Base-by-base conservation (phyloP, 2,329 filamentous ascomycete genomes). In the Pseudocercospora cruenta region DNA sequence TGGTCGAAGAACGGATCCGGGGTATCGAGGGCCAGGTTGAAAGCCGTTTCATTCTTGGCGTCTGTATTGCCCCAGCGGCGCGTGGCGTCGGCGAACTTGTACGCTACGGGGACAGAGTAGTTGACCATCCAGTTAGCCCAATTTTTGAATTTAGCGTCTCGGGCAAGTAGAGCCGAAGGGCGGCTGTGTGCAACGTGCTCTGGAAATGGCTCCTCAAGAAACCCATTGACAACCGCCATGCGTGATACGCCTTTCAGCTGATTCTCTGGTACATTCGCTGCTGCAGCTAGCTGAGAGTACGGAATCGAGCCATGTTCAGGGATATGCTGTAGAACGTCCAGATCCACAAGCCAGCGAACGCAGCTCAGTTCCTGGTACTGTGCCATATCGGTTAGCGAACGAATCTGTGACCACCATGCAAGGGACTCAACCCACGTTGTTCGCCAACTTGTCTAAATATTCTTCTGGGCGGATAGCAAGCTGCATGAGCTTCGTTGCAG, bases 1-100 rank as follows among this genome's bases (percentile, higher is more conserved):
- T 70, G 64, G 45, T 70, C 71, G 58, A 73, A 73, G 62, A 72
- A 70, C 5, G 71, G 69, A n/a, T 67, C 47, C 4, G 66, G 53
- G 24, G 65, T 63, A 22, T 68, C 63, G 59, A 69, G 65, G 39
- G 65, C 69, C 19, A 72, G 51, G 36, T 72, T 72, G 62, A 68
- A 71, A 1, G 71, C 66, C 10, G 70, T 72, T 60, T 73, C 45
- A 22, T 70, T 63, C 24, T 70, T 71, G 49, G 64, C 65, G 1
- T 66, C 58, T 10, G 70, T 72, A 21, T 70, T 57, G 31, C 70
- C 70, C 71, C 71, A 73, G 58, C 55, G 62, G 24, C 69, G 31
- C 14, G 70, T 71, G 7, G 71, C 71, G 49, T 72, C 69, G 12
- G 63, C 53, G 7, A 71, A 58, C 63, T 65, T 64, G 36, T 63